Conservation (phyloP, 495 filamentous ascomycete species). For the Immersiella caudata region DNA sequence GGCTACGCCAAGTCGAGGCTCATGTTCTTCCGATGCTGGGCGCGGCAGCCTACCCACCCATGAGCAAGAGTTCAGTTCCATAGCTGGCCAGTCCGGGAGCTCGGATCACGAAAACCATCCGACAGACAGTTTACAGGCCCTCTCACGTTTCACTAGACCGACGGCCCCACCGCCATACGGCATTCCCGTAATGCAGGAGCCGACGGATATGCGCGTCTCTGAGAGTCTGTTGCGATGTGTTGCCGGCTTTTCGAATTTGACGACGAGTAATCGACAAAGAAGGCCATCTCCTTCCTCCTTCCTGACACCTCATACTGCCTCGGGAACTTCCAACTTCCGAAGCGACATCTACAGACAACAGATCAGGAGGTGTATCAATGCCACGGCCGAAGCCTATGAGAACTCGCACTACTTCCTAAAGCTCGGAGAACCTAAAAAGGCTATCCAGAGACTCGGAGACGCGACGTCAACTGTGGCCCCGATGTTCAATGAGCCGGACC, state of each 20-base stretch:
- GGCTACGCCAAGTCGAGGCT: background rate
- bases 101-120: too few species aligned
- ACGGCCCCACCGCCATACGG: background rate
- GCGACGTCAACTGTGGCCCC: background rate
- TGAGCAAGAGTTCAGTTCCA: too few species aligned
- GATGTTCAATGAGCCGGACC: background rate
- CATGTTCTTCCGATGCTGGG: background rate
- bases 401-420: background rate
- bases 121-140: too few species aligned
- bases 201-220: background rate
- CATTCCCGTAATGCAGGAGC: background rate
- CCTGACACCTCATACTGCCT: background rate
- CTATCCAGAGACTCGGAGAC: background rate
- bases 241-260: background rate
- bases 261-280: background rate
- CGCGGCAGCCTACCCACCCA: too few species aligned
- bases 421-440: background rate
- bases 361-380: slow-evolving; percentile 4
- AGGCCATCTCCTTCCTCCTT: background rate
- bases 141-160: too few species aligned
- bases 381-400: background rate
- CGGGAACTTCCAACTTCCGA: background rate
- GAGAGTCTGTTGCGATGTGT: background rate
- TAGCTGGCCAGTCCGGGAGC: too few species aligned
- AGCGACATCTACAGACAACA: background rate